Base-by-base conservation (phyloP, 768 basidiomycete genomes). In the Dioszegia aurantiaca region DNA sequence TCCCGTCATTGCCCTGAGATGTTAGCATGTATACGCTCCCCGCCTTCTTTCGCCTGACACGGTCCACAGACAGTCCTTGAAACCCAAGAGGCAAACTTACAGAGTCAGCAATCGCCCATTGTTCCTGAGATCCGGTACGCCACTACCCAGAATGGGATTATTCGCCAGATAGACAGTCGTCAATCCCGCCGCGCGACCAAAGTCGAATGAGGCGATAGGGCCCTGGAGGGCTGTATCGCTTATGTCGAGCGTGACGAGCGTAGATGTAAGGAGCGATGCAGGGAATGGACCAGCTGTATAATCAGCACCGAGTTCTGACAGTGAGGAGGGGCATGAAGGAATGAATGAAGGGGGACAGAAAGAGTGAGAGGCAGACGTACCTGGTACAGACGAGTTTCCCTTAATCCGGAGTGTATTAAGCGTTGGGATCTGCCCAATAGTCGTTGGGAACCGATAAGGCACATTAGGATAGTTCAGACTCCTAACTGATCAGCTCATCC, bases 391-490 rank as follows among this genome's bases (percentile, higher is more conserved):
- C 1, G 67, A 61, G 42, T 74, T 73, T 11, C 77, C 77, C 36
- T 71, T 62, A 16, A 78, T 51, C 26, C 65, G 61, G 17, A 78
- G 54, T 3, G 65, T 56, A 27, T 68, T 58, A 16, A 78, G 63
- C 3, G 70, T 59, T n/a, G 70, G 65, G 2, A 78, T 65, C 45
- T 75, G 66, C 31, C 61, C 62, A 1, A 78, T 43, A n/a, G 67
- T 62, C 2, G 54, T 46, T 0, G 73, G 65, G 2, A 78, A 55
- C 4, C 45, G 52, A 26, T 59, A 49, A 1, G 77, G 77, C 0
- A 78, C 72, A 26, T 67, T 64, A 1, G 77, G 77, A 53, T 76
- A 77, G 21, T 64, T 68, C 31, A 76, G 42, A 36, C 56, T 67
- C 23, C 70, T 71, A 14, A 17, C 28, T n/a, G 5, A 44, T 61